Conservation (phyloP, 495 filamentous ascomycete genomes). For the Sabuloglossum arenarium region DNA sequence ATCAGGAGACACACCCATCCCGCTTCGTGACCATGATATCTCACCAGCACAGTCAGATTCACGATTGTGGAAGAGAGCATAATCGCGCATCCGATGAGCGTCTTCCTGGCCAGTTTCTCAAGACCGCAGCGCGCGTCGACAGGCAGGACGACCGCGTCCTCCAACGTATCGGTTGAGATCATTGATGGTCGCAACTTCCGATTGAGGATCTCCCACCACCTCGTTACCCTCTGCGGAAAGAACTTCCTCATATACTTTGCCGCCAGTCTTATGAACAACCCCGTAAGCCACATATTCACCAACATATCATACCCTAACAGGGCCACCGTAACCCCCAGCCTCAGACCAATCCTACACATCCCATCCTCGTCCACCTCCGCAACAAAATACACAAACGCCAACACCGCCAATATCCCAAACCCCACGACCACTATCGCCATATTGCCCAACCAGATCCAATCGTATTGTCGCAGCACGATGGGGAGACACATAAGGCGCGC, state of each 20-base stretch:
- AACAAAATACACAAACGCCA: conserved; percentile 16
- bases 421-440: conserved; percentile 14
- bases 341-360: conserved; percentile 18
- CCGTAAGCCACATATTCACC: conserved; percentile 16
- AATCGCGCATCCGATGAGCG: conserved; percentile 9
- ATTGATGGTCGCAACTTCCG: background rate
- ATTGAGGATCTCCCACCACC: background rate
- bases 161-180: background rate
- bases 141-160: background rate
- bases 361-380: conserved; percentile 11
- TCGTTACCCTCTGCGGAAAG: background rate
- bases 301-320: conserved; percentile 16
- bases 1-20: conserved; percentile 19
- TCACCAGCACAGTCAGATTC: conserved; percentile 13
- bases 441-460: conserved; percentile 14
- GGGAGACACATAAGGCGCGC: conserved; percentile 13
- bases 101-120: conserved; percentile 11
- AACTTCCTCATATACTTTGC: background rate
- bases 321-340: conserved; percentile 13
- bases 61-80: conserved; percentile 18
- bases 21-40: conserved; percentile 13
- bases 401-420: conserved; percentile 15
- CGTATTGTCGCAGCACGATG: conserved; percentile 7
- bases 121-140: conserved; percentile 1
- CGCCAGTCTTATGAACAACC: conserved; percentile 13